These are phyloP conservation scores for Globisporangium lucens DNA, from an alignment of 352 stramenopile genomes.

Conservation along the genomic window DNA sequence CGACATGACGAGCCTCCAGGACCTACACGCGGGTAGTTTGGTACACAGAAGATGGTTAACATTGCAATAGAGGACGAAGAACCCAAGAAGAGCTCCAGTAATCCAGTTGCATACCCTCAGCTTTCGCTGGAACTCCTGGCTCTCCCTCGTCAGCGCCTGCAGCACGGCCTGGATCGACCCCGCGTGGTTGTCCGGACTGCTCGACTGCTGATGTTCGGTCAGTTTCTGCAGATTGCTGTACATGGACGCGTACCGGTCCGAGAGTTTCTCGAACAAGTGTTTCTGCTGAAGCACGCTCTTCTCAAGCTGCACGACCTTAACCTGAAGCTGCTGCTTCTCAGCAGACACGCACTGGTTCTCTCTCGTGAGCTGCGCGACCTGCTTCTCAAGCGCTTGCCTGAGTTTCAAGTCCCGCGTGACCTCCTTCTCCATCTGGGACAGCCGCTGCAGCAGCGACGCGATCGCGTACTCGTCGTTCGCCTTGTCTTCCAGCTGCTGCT, in stretches of 20 bases:
- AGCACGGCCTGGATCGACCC: constrained; percentile 39
- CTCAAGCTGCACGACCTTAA: constrained; percentile 45
- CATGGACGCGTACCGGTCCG: constrained; percentile 44
- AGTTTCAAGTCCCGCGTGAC: constrained; percentile 18
- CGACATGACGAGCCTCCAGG: constrained; percentile 49
- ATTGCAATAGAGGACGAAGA: background rate
- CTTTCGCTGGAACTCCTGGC: constrained; percentile 66
- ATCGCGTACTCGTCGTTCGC: constrained; percentile 42
- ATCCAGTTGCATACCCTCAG: constrained; percentile 28
- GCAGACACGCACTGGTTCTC: constrained; percentile 40
- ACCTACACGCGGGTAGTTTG: constrained; percentile 26
- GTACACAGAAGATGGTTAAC: background rate
- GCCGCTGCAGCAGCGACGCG: constrained; percentile 39
- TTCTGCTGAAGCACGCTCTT: constrained; percentile 45
- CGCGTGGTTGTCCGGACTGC: constrained; percentile 15
- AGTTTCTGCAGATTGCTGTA: constrained; percentile 63
- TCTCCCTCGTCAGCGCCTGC: constrained; percentile 59
- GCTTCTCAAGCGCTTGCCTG: constrained; percentile 35
- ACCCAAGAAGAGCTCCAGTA: background rate
- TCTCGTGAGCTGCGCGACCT: constrained; percentile 28
- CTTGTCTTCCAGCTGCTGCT: constrained; percentile 26
- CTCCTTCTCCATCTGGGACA: constrained; percentile 48
- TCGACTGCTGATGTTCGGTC: constrained; percentile 29
- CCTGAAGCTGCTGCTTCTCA: constrained; percentile 35
- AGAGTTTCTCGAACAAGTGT: constrained; percentile 67